Percentiles rank a stretch among this genome's conserved stretches.
These are phyloP conservation scores for Syzygium grande DNA, from an alignment of 345 rosid genomes.

Conservation along the genomic window DNA sequence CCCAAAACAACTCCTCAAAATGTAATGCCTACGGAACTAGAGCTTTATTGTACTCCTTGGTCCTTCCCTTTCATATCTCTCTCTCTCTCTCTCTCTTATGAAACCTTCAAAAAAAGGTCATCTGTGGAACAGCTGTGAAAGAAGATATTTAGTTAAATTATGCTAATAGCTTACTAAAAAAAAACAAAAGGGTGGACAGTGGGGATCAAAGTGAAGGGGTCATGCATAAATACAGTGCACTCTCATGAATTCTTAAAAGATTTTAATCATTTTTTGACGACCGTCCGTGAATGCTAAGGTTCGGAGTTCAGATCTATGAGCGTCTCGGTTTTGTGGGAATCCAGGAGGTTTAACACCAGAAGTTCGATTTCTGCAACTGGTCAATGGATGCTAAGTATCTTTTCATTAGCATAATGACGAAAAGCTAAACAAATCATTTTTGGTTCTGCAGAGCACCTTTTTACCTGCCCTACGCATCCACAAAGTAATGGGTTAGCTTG, in stretches of 20 bases:
- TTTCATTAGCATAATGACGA: background rate
- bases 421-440: background rate
- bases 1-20: background rate
- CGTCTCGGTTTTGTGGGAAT: background rate
- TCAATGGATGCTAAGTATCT: background rate
- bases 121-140: background rate
- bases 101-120: background rate
- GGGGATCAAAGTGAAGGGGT: background rate
- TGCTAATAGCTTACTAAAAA: background rate
- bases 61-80: background rate
- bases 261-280: background rate
- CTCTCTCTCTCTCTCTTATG: background rate
- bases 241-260: background rate
- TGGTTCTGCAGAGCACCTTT: background rate
- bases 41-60: background rate
- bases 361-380: background rate
- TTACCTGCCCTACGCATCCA: background rate
- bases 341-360: background rate
- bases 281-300: background rate
- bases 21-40: constrained; percentile 1
- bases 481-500: background rate
- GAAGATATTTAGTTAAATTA: background rate
- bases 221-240: background rate
- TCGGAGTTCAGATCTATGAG: background rate
- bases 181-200: background rate